A percentile compares a stretch with the other conserved stretches of the same genome.
Conservation (phyloP, 768 basidiomycete genomes). For the Cantharellus cinnabarinus region DNA sequence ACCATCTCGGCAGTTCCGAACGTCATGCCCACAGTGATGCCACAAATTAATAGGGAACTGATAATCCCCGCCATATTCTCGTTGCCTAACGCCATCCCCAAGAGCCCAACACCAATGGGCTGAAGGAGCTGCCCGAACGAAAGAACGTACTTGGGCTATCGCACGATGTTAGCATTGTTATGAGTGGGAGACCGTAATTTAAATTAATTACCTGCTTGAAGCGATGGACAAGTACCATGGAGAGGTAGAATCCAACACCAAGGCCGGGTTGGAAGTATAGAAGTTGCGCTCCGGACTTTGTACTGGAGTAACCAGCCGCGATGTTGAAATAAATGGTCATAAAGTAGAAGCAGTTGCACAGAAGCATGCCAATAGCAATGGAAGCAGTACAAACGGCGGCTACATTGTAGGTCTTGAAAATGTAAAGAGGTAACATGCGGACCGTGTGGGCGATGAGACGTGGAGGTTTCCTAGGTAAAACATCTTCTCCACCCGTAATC, state of each 20-base stretch:
- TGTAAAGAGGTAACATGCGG: conserved; percentile 27
- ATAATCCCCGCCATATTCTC: conserved; percentile 19
- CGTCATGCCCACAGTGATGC: conserved; percentile 24
- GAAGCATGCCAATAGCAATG: conserved; percentile 28
- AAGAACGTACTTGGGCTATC: conserved; percentile 24
- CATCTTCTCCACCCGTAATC: neutral
- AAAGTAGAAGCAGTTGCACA: conserved; percentile 31
- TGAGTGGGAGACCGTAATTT: neutral
- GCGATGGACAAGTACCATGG: neutral
- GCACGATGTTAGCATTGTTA: neutral
- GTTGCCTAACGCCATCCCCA: conserved; percentile 23
- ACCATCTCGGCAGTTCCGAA: conserved; percentile 24
- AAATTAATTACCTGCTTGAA: neutral
- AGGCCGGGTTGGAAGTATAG: conserved; percentile 30
- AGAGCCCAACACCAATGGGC: conserved; percentile 24
- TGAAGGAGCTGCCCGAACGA: conserved; percentile 20
- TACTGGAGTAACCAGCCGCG: conserved; percentile 22
- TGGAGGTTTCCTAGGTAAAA: neutral
- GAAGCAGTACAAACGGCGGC: conserved; percentile 21
- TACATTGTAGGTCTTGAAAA: conserved; percentile 26
- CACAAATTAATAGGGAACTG: conserved; percentile 26
- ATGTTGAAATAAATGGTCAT: conserved; percentile 30
- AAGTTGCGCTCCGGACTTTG: conserved; percentile 28
- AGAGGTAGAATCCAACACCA: neutral
- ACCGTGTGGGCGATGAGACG: conserved; percentile 11